Conservation (phyloP, 2,329 filamentous ascomycete species). For the Coniella vitis region DNA sequence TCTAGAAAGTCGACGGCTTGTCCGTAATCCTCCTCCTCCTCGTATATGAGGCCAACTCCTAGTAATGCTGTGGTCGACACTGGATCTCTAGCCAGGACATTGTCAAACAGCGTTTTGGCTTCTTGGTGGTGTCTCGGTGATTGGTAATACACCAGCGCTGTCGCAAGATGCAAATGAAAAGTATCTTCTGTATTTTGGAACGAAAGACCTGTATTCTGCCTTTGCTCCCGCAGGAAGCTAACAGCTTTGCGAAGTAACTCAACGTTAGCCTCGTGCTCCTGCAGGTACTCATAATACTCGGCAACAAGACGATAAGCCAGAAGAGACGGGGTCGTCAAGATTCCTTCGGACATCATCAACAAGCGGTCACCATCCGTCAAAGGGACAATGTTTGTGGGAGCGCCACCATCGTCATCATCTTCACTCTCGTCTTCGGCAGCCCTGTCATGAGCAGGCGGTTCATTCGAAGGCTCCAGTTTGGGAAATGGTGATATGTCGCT, state of each 20-base stretch:
- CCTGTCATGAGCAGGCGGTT: slow-evolving; percentile 26
- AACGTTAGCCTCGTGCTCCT: slow-evolving; percentile 77
- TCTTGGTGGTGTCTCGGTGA: slow-evolving; percentile 84
- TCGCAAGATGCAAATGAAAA: slow-evolving; percentile 71
- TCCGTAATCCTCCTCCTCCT: slow-evolving; percentile 85
- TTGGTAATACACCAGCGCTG: slow-evolving; percentile 85
- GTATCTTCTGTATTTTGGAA: slow-evolving; percentile 68
- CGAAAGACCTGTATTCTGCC: slow-evolving; percentile 58
- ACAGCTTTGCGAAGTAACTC: slow-evolving; percentile 73
- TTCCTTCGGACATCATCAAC: slow-evolving; percentile 71
- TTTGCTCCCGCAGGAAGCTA: slow-evolving; percentile 51
- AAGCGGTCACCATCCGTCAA: slow-evolving; percentile 72
- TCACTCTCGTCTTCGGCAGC: slow-evolving; percentile 47
- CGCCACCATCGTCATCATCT: slow-evolving; percentile 51
- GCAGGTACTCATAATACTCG: slow-evolving; percentile 75
- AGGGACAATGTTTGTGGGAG: slow-evolving; percentile 46
- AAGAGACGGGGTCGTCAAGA: slow-evolving; percentile 60
- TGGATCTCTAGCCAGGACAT: slow-evolving; percentile 67
- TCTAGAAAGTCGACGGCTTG: slow-evolving; percentile 75
- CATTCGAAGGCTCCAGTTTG: slow-evolving; percentile 22
- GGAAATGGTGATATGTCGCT: slow-evolving; percentile 83
- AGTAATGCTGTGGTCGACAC: slow-evolving; percentile 76
- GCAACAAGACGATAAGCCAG: slow-evolving; percentile 78
- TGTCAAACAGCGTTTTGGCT: slow-evolving; percentile 78
- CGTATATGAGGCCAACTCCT: slow-evolving; percentile 83